Conservation (phyloP, 176 grass and related monocot species). For the Rhipidocladum racemiflorum region DNA sequence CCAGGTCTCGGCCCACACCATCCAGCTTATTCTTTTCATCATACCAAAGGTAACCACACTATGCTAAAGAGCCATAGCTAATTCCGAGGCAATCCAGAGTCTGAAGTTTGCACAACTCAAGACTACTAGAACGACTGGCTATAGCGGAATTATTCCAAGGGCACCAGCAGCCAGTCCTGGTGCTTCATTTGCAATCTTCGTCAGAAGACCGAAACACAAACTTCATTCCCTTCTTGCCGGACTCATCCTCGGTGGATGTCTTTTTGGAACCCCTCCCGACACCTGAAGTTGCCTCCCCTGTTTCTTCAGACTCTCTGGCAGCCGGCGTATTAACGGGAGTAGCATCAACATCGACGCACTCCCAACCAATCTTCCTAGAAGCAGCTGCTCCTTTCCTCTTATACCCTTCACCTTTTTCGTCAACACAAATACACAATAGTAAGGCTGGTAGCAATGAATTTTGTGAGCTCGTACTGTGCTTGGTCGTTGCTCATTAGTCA, state of each 20-base stretch:
- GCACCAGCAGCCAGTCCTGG: not conserved
- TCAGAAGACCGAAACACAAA: not conserved
- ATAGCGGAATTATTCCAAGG: conserved; percentile 8
- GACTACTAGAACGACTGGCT: not conserved
- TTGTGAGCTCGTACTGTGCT: conserved; percentile 12
- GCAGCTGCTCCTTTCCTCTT: not conserved
- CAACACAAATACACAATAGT: conserved; percentile 44
- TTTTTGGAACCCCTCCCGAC: not conserved
- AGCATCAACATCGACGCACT: conserved; percentile 8
- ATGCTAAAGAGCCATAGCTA: conserved; percentile 5
- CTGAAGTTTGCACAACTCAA: not conserved
- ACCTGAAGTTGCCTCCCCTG: not conserved
- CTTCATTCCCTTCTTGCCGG: conserved; percentile 30
- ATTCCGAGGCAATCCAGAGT: not conserved
- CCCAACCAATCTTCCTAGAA: not conserved
- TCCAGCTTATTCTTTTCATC: conserved; percentile 25
- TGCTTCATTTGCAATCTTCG: conserved; percentile 19
- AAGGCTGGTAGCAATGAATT: conserved; percentile 43
- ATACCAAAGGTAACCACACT: not conserved
- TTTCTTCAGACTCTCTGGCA: not conserved
- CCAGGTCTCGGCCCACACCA: too few relatives aligned
- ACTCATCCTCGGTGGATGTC: not conserved
- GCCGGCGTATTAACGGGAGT: not conserved
- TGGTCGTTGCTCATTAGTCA: conserved; percentile 8
- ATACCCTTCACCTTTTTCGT: conserved; percentile 40